A percentile compares a stretch with the other conserved stretches of the same genome.
Evolutionary conservation across 768 basidiomycete genomes (phyloP).

Genomic region (Tulasnella calospora): DNA sequence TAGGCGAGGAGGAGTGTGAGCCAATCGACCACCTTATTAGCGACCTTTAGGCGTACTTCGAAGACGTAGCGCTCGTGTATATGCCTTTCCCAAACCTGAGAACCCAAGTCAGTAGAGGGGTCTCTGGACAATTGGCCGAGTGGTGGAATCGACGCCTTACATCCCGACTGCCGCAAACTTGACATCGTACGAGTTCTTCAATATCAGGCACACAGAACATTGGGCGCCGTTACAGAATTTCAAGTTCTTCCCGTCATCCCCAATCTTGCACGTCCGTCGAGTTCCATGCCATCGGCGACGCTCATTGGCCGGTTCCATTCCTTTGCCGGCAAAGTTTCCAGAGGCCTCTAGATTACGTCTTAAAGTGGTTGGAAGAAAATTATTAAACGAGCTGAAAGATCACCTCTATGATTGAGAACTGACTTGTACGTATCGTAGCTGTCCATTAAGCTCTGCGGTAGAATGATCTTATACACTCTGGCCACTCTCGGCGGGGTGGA

Average conservation of each 20-base stretch:
- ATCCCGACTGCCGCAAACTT: conserved; percentile 17
- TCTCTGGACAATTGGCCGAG: neutral
- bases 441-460: conserved; percentile 5
- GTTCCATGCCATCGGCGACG: conserved; percentile 22
- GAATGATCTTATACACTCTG: conserved; percentile 12
- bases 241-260: conserved; percentile 12
- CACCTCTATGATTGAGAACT: neutral
- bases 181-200: conserved; percentile 22
- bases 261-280: conserved; percentile 10
- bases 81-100: conserved; percentile 22
- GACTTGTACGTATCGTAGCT: conserved; percentile 17
- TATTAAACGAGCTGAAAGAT: neutral
- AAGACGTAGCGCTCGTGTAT: conserved; percentile 22
- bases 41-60: conserved; percentile 5
- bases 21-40: neutral
- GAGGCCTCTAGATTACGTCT: neutral
- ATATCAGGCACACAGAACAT: conserved; percentile 12
- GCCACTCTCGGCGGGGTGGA: neutral
- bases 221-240: neutral
- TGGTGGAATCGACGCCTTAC: neutral
- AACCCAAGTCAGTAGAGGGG: neutral
- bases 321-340: neutral
- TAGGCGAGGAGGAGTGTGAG: neutral
- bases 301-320: conserved; percentile 15
- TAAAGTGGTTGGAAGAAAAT: neutral